A percentile compares a stretch with the other conserved stretches of the same genome.
These are phyloP conservation scores for Nicotiana tomentosiformis DNA, from an alignment of 257 asterid species.

Conservation along the genomic window DNA sequence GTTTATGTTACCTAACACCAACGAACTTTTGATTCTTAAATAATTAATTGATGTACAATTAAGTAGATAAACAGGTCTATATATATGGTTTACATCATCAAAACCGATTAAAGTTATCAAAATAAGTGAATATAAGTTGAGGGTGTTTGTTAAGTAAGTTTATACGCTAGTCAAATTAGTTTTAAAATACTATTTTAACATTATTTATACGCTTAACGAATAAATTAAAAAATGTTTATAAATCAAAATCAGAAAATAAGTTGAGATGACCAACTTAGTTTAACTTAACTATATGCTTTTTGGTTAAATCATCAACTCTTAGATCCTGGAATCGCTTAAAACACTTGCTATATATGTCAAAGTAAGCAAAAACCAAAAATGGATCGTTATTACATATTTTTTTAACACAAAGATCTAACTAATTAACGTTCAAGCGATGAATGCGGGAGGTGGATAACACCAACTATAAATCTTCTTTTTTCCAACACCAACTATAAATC, in stretches of 20 bases:
- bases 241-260: too few species aligned
- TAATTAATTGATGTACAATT: background rate
- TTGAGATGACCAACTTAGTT: too few species aligned
- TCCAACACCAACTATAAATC: background rate
- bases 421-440: background rate
- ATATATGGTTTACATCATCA: background rate
- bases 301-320: background rate
- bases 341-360: background rate
- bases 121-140: background rate
- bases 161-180: background rate
- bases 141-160: background rate
- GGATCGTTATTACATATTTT: background rate
- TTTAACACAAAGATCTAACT: too few species aligned
- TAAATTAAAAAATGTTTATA: too few species aligned
- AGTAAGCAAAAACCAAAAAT: background rate
- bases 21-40: background rate
- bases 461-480: background rate
- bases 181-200: background rate
- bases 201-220: background rate
- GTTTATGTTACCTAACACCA: background rate
- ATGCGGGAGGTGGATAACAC: background rate
- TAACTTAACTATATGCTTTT: too few species aligned
- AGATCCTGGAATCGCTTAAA: background rate
- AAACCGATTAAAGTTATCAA: background rate
- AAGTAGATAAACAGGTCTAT: background rate